phyloP scores from a whole-genome alignment of 179 eudicot genomes.

The Pouteria campechiana region DNA sequence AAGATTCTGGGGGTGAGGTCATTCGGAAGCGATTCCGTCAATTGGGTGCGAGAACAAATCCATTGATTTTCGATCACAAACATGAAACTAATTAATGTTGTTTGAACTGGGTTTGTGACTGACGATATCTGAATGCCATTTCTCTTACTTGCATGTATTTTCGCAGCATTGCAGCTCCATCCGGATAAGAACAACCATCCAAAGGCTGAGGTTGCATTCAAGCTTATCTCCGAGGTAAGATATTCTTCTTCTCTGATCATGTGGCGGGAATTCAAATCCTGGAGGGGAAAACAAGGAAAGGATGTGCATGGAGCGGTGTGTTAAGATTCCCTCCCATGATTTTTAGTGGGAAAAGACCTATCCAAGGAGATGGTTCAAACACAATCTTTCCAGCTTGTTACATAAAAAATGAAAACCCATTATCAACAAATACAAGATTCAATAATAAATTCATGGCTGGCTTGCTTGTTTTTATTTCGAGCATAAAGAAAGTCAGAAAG shows the following conservation, averaged over 20 bases:
- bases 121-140: background rate
- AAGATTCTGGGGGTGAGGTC: constrained; percentile 29
- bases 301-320: no score
- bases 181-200: constrained; percentile 93
- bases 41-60: constrained; percentile 26
- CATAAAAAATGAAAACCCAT: no score
- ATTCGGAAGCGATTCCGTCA: constrained; percentile 56
- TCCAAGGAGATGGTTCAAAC: no score
- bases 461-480: no score
- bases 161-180: constrained; percentile 67
- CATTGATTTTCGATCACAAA: background rate
- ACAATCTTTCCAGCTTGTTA: no score
- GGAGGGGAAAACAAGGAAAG: no score
- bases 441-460: no score
- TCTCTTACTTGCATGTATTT: background rate
- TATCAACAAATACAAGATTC: no score
- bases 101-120: background rate
- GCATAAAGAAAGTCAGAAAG: no score
- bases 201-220: constrained; percentile 77
- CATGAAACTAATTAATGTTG: no score
- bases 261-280: background rate
- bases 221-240: constrained; percentile 66
- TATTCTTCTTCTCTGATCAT: background rate
- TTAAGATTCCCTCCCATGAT: no score
- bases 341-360: no score